These are phyloP conservation scores for Fraxinus platypoda DNA, from an alignment of 305 asterid genomes.

Conservation along the genomic window DNA sequence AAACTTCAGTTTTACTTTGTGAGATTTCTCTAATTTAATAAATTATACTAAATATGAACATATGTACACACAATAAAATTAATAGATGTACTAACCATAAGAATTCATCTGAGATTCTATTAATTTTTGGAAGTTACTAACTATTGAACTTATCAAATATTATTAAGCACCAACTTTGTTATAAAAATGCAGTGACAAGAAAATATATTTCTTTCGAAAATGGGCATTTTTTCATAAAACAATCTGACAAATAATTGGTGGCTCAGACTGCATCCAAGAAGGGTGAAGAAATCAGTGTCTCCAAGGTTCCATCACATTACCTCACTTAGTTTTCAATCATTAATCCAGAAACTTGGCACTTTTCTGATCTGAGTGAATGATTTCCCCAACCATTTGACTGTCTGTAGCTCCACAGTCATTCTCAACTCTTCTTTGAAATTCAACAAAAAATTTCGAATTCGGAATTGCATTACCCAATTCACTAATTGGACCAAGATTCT, in stretches of 20 bases:
- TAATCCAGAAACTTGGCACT: conserved; percentile 15
- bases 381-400: conserved; percentile 35
- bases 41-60: neutral
- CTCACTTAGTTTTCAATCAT: neutral
- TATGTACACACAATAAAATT: neutral
- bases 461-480: conserved; percentile 21
- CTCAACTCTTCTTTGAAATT: conserved; percentile 44
- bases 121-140: neutral
- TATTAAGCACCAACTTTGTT: neutral
- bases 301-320: neutral
- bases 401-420: conserved; percentile 38
- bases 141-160: neutral
- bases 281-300: neutral
- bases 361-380: conserved; percentile 23
- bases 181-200: neutral
- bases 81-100: neutral
- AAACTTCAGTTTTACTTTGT: neutral
- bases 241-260: neutral
- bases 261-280: neutral
- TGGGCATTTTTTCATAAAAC: neutral
- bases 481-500: conserved; percentile 29
- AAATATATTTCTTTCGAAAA: neutral
- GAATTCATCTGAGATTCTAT: neutral
- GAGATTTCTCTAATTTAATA: neutral
- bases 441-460: conserved; percentile 27